Conservation (phyloP, 805 yeast genomes). For the Wickerhamiella dianesei region DNA sequence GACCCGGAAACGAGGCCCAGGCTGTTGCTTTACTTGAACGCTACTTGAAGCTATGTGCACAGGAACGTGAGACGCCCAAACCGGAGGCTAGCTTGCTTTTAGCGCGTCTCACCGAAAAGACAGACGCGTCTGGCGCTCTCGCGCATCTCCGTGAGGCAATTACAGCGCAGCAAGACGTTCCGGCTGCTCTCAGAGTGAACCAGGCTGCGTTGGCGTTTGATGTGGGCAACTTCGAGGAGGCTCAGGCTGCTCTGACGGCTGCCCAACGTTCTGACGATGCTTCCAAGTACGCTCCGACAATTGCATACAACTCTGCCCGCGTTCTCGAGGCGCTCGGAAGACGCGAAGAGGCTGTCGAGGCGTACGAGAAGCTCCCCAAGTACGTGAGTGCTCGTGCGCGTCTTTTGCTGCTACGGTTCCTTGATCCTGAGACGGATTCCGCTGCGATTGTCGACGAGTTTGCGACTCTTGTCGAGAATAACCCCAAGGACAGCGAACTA, state of each 20-base stretch:
- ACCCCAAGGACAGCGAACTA: conserved; percentile 58
- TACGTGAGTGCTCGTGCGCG: conserved; percentile 11
- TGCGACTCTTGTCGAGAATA: conserved; percentile 37
- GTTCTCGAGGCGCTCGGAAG: conserved; percentile 39
- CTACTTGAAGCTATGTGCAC: conserved; percentile 47
- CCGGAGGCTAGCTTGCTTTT: conserved; percentile 55
- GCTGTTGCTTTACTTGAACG: conserved; percentile 56
- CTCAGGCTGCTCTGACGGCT: conserved; percentile 40
- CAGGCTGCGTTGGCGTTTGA: conserved; percentile 71
- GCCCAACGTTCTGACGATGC: conserved; percentile 28
- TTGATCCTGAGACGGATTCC: conserved; percentile 21
- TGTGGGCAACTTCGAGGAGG: conserved; percentile 44
- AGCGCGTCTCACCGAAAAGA: conserved; percentile 53
- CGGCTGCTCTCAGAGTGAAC: conserved; percentile 48
- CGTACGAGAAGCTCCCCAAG: conserved; percentile 31
- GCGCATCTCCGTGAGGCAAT: conserved; percentile 48
- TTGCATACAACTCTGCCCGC: conserved; percentile 67
- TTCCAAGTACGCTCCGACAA: conserved; percentile 26
- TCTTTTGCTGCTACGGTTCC: conserved; percentile 3
- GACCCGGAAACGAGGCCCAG: conserved; percentile 25
- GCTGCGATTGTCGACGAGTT: conserved; percentile 37
- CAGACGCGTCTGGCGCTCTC: conserved; percentile 41
- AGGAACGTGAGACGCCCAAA: conserved; percentile 40
- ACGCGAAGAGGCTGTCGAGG: conserved; percentile 25
- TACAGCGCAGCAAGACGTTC: conserved; percentile 32